These are phyloP conservation scores for Colletotrichum cuscutae DNA, from an alignment of 2,329 filamentous ascomycete genomes.

Conservation along the genomic window DNA sequence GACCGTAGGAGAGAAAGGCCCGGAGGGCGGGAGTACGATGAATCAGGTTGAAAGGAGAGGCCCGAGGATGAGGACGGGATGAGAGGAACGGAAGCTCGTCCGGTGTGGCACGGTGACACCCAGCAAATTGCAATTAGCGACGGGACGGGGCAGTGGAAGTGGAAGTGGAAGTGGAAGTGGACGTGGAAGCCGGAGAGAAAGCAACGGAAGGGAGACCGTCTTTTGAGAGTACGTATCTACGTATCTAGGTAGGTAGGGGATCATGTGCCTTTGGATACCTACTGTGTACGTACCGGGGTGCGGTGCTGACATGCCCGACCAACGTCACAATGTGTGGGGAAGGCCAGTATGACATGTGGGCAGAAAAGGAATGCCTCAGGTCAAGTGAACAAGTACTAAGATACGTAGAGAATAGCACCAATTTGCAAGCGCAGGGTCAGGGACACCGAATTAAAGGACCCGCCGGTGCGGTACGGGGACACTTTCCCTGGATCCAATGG, in stretches of 20 bases:
- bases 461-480: not conserved
- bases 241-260: not conserved
- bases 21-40: too few species aligned
- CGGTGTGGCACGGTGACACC: not conserved
- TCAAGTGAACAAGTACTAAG: not conserved
- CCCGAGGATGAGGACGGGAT: not conserved
- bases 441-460: conserved; percentile 16
- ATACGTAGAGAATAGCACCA: not conserved
- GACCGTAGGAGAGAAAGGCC: not conserved
- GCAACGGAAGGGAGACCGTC: not conserved
- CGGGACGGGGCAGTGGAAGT: not conserved
- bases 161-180: not conserved
- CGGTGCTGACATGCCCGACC: not conserved
- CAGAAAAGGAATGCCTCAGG: conserved; percentile 10
- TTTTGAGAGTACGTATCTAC: not conserved
- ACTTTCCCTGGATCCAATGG: not conserved
- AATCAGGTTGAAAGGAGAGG: not conserved
- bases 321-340: conserved; percentile 20
- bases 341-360: conserved; percentile 20
- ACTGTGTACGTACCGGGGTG: not conserved
- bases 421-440: not conserved
- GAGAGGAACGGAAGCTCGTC: too few species aligned
- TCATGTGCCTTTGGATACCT: not conserved
- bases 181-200: not conserved
- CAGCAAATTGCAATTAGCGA: not conserved